Conservation (phyloP, 495 filamentous ascomycete genomes). For the Aspergillus leporis region DNA sequence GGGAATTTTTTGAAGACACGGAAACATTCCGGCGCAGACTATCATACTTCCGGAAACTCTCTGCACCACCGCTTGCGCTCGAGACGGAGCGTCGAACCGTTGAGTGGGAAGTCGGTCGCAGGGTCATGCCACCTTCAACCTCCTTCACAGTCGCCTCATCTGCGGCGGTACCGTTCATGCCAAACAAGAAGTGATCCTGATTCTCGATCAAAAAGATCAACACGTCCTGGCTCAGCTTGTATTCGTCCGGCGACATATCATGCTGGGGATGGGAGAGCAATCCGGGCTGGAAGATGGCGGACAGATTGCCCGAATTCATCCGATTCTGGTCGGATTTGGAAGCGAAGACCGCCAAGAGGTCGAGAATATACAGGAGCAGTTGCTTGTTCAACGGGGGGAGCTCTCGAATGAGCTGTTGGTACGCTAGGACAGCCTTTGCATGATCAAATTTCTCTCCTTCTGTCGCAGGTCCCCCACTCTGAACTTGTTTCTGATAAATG, state of each 20-base stretch:
- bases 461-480: constrained; percentile 19
- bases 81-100: constrained; percentile 75
- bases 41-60: constrained; percentile 74
- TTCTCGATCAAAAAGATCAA: constrained; percentile 98
- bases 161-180: constrained; percentile 88
- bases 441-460: constrained; percentile 66
- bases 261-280: constrained; percentile 92
- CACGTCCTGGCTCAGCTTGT: constrained; percentile 93
- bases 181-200: constrained; percentile 86
- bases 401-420: constrained; percentile 89
- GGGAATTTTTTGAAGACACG: constrained; percentile 67
- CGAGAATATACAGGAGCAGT: constrained; percentile 92
- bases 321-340: constrained; percentile 96
- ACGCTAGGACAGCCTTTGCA: constrained; percentile 72
- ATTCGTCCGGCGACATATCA: constrained; percentile 92
- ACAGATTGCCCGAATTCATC: constrained; percentile 92
- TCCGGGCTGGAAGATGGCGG: constrained; percentile 98
- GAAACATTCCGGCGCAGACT: constrained; percentile 84
- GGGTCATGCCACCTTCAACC: constrained; percentile 66
- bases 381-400: constrained; percentile 93
- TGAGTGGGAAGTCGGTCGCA: constrained; percentile 53
- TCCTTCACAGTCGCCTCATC: constrained; percentile 87
- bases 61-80: constrained; percentile 81
- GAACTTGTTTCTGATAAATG: constrained; percentile 70
- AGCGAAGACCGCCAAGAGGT: constrained; percentile 96